A percentile compares a stretch with the other conserved stretches of the same genome.
Evolutionary conservation across 2,329 filamentous ascomycete genomes (phyloP).

Genomic region (Fusarium robinianum): DNA sequence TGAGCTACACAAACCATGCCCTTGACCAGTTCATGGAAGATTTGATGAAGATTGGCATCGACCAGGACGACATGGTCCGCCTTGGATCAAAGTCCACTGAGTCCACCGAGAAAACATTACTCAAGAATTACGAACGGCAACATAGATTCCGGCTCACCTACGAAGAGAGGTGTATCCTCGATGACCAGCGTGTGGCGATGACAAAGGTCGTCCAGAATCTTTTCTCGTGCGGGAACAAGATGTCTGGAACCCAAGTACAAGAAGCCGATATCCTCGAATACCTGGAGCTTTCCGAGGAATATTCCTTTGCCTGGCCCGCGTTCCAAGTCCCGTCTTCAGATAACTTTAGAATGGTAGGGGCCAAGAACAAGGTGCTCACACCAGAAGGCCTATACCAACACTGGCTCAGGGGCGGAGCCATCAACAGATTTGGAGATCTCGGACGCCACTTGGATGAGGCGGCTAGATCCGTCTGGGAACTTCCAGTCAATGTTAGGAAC

Average conservation of each 20-base stretch:
- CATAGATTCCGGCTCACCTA: constrained; percentile 40
- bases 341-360: constrained; percentile 53
- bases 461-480: constrained; percentile 55
- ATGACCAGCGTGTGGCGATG: constrained; percentile 40
- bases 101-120: constrained; percentile 52
- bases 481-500: constrained; percentile 46
- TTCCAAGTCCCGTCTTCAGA: constrained; percentile 55
- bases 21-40: constrained; percentile 70
- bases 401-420: constrained; percentile 20
- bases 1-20: constrained; percentile 72
- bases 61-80: constrained; percentile 56
- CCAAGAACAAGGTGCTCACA: constrained; percentile 49
- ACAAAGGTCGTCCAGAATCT: constrained; percentile 31
- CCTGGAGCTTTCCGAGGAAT: constrained; percentile 57
- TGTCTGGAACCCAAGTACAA: constrained; percentile 9
- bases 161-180: constrained; percentile 42
- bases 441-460: constrained; percentile 26
- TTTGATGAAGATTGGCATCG: constrained; percentile 62
- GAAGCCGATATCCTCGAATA: constrained; percentile 44
- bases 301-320: constrained; percentile 58
- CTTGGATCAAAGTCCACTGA: constrained; percentile 63
- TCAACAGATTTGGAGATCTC: background rate
- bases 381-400: constrained; percentile 22
- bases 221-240: constrained; percentile 18
- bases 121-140: constrained; percentile 47